Evolutionary conservation across 768 basidiomycete genomes (phyloP), one percentile per base, ranked within the genome.

Genomic region (Auriscalpium orientale): DNA sequence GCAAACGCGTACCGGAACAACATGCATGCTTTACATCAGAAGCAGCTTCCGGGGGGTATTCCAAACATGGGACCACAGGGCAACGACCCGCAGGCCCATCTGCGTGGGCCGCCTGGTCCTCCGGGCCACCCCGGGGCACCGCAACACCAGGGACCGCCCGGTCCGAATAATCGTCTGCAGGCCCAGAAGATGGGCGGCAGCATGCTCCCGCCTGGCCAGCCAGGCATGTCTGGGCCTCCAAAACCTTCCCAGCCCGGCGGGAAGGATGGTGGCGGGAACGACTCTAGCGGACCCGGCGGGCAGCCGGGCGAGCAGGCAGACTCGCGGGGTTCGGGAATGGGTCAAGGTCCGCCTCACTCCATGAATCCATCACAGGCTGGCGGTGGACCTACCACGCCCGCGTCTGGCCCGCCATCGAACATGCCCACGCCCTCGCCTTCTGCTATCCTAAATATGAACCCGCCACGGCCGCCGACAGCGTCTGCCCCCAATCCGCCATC

Each of bases 131-230:
- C 28, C 4, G 28, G 28, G 7, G 28, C 28, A 3, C 28, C 28
- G 28, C 56, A 1, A 53, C 46, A 18, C 54, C 60, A 38, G 54
- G 54, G 28, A 15, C 45, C 38, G 33, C 37, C 38, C 7, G 53
- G 45, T 18, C 49, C 21, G 28, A 46, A 55, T 34, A 56, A 51
- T 44, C 58, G 52, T 18, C 46, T 58, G 37, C 48, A 22, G 6
- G 56, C 54, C 18, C 58, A 61, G 40, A n/a, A 21, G 34, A 60
- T 55, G 44, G 57, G 53, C 11, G 56, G 59, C 7, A 49, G 59
- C 8, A 66, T 66, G 64, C 49, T 57, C 1, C 65, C 65, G 20
- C 65, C 65, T 38, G 60, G 60, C 9, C 65, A 64, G 21, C 51
- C 57, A 34, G 51, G 53, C 7, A 64, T 59, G 56, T 46, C 37